A percentile compares a stretch with the other conserved stretches of the same genome.
Evolutionary conservation across 345 rosid species (phyloP).

Genomic region (Populus deltoides): DNA sequence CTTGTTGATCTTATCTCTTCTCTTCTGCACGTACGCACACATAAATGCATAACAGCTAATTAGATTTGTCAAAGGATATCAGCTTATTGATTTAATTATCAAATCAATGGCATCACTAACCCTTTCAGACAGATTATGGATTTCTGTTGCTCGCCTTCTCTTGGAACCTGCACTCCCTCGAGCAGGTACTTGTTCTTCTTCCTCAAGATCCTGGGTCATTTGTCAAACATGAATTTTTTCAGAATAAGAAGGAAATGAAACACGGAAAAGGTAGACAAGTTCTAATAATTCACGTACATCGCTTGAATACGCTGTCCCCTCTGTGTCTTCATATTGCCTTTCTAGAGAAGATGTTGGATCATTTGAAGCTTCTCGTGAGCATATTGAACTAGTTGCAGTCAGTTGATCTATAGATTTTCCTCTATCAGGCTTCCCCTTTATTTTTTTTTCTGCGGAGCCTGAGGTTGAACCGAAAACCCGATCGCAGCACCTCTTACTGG

Average conservation of each 20-base stretch:
- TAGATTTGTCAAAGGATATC: neutral
- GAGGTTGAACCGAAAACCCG: constrained; percentile 8
- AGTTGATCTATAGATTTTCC: constrained; percentile 20
- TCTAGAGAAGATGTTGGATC: constrained; percentile 18
- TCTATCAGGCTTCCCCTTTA: constrained; percentile 1
- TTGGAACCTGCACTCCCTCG: constrained; percentile 18
- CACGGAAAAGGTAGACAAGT: neutral
- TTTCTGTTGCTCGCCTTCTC: constrained; percentile 37
- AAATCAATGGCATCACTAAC: constrained; percentile 19
- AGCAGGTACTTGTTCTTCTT: constrained; percentile 34
- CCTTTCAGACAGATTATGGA: constrained; percentile 44
- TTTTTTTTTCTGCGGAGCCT: constrained; percentile 6
- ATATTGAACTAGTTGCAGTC: constrained; percentile 32
- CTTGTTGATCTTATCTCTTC: constrained; percentile 59
- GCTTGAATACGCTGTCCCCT: constrained; percentile 21
- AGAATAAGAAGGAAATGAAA: neutral
- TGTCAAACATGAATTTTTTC: neutral
- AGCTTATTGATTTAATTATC: neutral
- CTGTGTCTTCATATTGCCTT: constrained; percentile 32
- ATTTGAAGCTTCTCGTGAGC: constrained; percentile 49
- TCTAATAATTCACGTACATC: constrained; percentile 32
- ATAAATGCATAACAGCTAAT: neutral
- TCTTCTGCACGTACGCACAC: constrained; percentile 33
- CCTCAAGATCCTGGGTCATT: constrained; percentile 34
- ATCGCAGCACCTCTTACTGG: neutral